Evolutionary conservation across 129 eudicot species (phyloP), one percentile per base, ranked within the genome.

Genomic region (Chrysanthemum makinoi): DNA sequence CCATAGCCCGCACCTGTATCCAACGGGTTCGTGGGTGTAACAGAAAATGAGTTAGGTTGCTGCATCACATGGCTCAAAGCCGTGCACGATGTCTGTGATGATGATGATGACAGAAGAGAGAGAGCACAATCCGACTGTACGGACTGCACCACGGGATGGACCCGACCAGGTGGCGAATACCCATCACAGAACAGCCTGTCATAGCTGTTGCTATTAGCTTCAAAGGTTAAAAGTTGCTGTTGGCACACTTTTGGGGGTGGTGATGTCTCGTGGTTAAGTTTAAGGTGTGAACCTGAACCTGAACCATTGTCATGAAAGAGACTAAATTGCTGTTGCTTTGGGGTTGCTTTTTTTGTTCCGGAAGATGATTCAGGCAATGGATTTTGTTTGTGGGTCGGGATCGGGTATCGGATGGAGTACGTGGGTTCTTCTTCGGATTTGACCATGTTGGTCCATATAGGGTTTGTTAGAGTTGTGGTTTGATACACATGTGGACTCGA

Each of bases 41-140:
- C 69, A 4, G 80, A 24, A 57, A 78, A 78, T 15, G 83, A 75
- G 70, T 66, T 70, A 15, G 83, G 57, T 26, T 65, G 82, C 73
- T 62, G 75, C 74, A 81, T 63, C 66, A 68, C 83, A 62, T 74
- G 83, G 80, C 18, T 79, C 46, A 70, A 48, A 30, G 82, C 66
- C 18, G 81, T 61, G 79, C 78, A 73, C 12, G 85, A 74, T 64
- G 84, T 75, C 56, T 72, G 89, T 22, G 83, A 65, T 24, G 86
- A 76, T 61, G 86, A 81, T 72, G 88, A 81, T 84, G 88, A 84
- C 88, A 84, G 88, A 84, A 84, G 88, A 84, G 88, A 84, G 88
- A 84, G 88, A 84, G 86, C 88, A 81, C 81, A 81, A 76, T 84
- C 82, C 15, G 79, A 59, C 18, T 78, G 77, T 72, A 63, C 46